These are phyloP conservation scores for Tripterygium wilfordii DNA, from an alignment of 177 flowering plant species.

Conservation along the genomic window DNA sequence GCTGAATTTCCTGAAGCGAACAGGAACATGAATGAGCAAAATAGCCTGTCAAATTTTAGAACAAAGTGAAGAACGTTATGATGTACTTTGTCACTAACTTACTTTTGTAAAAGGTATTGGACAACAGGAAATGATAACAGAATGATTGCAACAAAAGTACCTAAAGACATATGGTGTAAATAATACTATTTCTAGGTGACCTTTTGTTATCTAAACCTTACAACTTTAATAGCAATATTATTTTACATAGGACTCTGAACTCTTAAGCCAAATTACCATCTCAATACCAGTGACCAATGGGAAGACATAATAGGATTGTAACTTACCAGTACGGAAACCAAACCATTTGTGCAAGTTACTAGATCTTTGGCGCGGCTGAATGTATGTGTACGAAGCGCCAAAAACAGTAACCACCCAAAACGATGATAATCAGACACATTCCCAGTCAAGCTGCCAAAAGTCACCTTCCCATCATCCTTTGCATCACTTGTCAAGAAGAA, in stretches of 20 bases:
- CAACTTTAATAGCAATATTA: too few relatives aligned
- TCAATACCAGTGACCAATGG: neutral
- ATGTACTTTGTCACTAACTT: too few relatives aligned
- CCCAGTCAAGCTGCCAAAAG: slow-evolving; percentile 20
- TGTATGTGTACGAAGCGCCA: slow-evolving; percentile 82
- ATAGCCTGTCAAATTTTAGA: too few relatives aligned
- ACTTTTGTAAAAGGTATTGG: too few relatives aligned
- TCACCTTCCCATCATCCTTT: slow-evolving; percentile 26
- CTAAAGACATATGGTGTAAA: too few relatives aligned
- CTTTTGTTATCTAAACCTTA: too few relatives aligned
- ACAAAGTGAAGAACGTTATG: too few relatives aligned
- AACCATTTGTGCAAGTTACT: slow-evolving; percentile 88
- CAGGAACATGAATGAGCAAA: slow-evolving; percentile 82
- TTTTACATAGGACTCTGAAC: too few relatives aligned
- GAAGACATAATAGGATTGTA: too few relatives aligned
- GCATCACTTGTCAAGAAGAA: slow-evolving; percentile 50
- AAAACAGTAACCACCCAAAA: slow-evolving; percentile 96
- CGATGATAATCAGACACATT: slow-evolving; percentile 54
- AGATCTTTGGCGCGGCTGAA: slow-evolving; percentile 87
- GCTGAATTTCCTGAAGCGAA: slow-evolving; percentile 61
- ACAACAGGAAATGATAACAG: too few relatives aligned
- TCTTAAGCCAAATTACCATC: neutral
- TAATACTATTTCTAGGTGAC: too few relatives aligned
- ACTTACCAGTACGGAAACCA: slow-evolving; percentile 89
- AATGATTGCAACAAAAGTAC: too few relatives aligned